These are phyloP conservation scores for Phytophthora cactorum DNA, from an alignment of 352 stramenopile genomes.

Conservation along the genomic window DNA sequence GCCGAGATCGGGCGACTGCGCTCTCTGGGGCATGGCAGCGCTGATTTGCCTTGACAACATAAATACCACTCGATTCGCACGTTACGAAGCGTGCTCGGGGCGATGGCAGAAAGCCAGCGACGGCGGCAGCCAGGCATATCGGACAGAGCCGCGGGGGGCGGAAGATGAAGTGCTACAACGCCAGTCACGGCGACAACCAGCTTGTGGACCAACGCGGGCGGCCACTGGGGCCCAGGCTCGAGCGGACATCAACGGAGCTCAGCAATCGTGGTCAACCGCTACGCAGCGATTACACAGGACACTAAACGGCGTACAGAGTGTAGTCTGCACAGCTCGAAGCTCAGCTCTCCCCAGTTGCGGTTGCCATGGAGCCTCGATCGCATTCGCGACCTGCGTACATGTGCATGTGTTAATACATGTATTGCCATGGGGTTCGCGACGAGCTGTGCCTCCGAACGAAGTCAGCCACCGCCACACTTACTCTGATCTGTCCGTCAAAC, in stretches of 20 bases:
- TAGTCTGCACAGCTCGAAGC: conserved; percentile 1
- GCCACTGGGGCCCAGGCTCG: conserved; percentile 1
- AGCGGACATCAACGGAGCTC: conserved; percentile 20
- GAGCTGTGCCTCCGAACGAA: conserved; percentile 19
- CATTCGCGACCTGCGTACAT: conserved; percentile 10
- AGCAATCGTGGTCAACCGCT: conserved; percentile 28
- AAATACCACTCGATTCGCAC: conserved; percentile 9
- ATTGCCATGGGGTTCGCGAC: background rate
- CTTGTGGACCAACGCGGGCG: conserved; percentile 23
- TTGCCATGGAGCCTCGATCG: conserved; percentile 25
- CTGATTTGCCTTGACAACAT: conserved; percentile 22
- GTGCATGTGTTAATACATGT: background rate
- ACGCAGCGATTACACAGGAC: conserved; percentile 14
- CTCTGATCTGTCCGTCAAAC: conserved; percentile 16
- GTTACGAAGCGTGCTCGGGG: conserved; percentile 19
- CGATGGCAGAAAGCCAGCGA: conserved; percentile 31
- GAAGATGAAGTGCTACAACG: conserved; percentile 42
- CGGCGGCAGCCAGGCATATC: conserved; percentile 22
- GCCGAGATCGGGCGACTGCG: conserved; percentile 19
- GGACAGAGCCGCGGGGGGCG: conserved; percentile 37
- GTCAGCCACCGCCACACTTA: conserved; percentile 16
- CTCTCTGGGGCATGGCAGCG: conserved; percentile 29
- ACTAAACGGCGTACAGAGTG: background rate
- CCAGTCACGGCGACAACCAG: conserved; percentile 20
- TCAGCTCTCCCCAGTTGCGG: conserved; percentile 26